Evolutionary conservation across 306 rosid genomes (phyloP), one percentile per base, ranked within the genome.

Genomic region (Gastrolobium villosum): DNA sequence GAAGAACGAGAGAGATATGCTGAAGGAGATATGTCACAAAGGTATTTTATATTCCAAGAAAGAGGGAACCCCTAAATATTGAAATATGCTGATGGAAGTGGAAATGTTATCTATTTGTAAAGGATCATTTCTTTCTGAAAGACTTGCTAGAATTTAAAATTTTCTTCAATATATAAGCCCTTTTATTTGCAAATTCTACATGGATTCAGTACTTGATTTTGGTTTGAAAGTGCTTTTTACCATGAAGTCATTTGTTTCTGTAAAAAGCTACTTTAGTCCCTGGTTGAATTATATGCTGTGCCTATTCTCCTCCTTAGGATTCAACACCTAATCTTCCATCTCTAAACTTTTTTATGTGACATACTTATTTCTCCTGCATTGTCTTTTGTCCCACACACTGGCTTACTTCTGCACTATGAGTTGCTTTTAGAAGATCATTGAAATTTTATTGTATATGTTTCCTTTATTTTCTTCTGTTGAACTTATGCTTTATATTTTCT

Each of bases 401-500:
- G 48, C 76, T 70, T 52, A 54, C 40, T 26, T 54, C 40, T 39
- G 68, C 15, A 32, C 70, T 46, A 9, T 37, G 77, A 46, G 15
- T 43, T 40, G 5, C 48, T 32, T 3, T 15, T 31, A 79, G 36
- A 60, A 61, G 28, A 39, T 67, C 20, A 10, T 35, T 30, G 45
- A 32, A 36, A 7, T 34, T 35, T 36, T 7, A 20, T 26, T 45
- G 11, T 40, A 40, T 26, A 48, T n/a, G 37, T 52, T 52, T 76
- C 6, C 34, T 4, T 7, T 28, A 15, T 15, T 67, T 45, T 37
- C 34, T 69, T 55, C 30, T 68, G 15, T 11, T 43, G 7, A 70
- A 9, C 31, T 36, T 26, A 31, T 30, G 32, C 39, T 65, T 54
- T 53, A 31, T 31, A 6, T 36, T 30, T 34, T 30, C 15, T 65